These are phyloP conservation scores for Magnolia officinalis DNA, from an alignment of 164 flowering plant species.

Conservation along the genomic window DNA sequence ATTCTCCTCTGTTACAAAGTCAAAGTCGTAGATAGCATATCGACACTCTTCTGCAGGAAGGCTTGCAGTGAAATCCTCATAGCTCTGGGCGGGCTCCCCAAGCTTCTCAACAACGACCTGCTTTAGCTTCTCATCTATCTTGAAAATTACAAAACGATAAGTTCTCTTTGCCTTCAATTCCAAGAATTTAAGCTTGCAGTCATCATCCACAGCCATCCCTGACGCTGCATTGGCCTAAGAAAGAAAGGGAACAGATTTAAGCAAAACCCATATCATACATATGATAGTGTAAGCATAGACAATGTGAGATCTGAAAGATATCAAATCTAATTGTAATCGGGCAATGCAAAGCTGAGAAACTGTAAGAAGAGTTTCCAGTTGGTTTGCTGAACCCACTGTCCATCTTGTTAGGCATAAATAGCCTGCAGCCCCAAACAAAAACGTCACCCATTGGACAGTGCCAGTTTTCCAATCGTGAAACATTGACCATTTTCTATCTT, in stretches of 20 bases:
- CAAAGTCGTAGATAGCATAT: slow-evolving; percentile 62
- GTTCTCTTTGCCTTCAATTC: slow-evolving; percentile 71
- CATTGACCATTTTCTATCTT: too few relatives aligned
- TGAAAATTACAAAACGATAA: slow-evolving; percentile 54
- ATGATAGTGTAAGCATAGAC: not conserved
- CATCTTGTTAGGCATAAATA: not conserved
- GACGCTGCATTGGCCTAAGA: slow-evolving; percentile 69
- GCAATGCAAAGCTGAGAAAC: not conserved
- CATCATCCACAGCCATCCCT: slow-evolving; percentile 69
- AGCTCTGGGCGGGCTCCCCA: slow-evolving; percentile 50
- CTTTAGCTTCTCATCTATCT: slow-evolving; percentile 67
- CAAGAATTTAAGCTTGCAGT: slow-evolving; percentile 64
- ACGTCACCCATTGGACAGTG: not conserved
- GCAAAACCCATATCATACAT: not conserved
- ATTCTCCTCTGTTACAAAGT: slow-evolving; percentile 54
- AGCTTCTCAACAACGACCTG: slow-evolving; percentile 68
- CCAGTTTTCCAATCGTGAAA: not conserved
- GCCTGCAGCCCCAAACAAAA: not conserved
- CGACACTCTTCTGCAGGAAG: slow-evolving; percentile 66
- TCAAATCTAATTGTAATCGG: not conserved
- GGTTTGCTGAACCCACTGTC: not conserved
- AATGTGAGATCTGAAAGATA: not conserved
- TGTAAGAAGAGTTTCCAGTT: not conserved
- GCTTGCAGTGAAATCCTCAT: slow-evolving; percentile 57
- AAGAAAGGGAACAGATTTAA: not conserved